Evolutionary conservation across 2,329 filamentous ascomycete species (phyloP).

Genomic region (Sporothrix curviconia): DNA sequence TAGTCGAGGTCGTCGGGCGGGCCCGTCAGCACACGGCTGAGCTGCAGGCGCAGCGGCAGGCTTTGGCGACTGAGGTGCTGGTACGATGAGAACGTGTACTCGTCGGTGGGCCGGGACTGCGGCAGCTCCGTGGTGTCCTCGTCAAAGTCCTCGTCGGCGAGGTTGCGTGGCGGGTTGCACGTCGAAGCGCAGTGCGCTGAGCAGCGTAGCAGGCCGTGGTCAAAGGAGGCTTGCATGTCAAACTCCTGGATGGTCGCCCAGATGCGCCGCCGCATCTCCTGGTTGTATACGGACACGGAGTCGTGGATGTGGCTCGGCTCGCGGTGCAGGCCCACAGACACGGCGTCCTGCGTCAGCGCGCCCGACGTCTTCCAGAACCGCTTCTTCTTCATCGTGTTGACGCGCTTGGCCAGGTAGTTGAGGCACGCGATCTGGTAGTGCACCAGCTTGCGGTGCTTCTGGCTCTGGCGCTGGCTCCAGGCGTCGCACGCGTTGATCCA

Average conservation of each 20-base stretch:
- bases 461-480: slow-evolving; percentile 50
- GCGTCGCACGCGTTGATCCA: slow-evolving; percentile 51
- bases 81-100: slow-evolving; percentile 55
- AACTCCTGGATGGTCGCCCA: slow-evolving; percentile 58
- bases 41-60: slow-evolving; percentile 48
- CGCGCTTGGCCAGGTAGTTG: slow-evolving; percentile 53
- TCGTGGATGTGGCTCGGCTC: slow-evolving; percentile 50
- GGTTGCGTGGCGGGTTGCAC: slow-evolving; percentile 49
- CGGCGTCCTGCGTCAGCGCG: slow-evolving; percentile 49
- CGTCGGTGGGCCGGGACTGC: slow-evolving; percentile 41
- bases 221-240: slow-evolving; percentile 55
- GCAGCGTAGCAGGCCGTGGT: slow-evolving; percentile 52
- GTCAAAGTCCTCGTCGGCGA: slow-evolving; percentile 49
- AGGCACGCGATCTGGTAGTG: slow-evolving; percentile 56
- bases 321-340: slow-evolving; percentile 53
- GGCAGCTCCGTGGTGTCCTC: slow-evolving; percentile 42
- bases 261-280: slow-evolving; percentile 55
- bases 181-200: slow-evolving; percentile 51
- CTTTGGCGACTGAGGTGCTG: slow-evolving; percentile 52
- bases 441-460: slow-evolving; percentile 54
- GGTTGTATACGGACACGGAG: slow-evolving; percentile 52
- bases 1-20: slow-evolving; percentile 51
- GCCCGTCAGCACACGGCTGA: slow-evolving; percentile 50
- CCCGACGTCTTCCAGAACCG: slow-evolving; percentile 55
- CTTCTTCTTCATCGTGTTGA: slow-evolving; percentile 59